Base-by-base conservation (phyloP, 371 early-diverging fungal species). In the Zopfochytrium polystomum region DNA sequence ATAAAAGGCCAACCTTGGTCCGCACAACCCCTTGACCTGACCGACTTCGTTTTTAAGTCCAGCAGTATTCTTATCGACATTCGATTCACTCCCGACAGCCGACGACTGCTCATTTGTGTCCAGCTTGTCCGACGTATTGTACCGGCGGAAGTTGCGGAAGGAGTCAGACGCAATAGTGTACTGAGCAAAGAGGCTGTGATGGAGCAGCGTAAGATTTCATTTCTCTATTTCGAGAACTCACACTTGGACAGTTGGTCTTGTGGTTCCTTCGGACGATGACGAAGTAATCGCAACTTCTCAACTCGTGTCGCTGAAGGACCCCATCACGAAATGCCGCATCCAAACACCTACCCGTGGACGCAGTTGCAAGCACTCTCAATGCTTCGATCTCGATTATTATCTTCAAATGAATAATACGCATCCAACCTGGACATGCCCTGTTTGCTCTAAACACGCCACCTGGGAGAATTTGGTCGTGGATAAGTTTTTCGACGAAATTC, bases 1-100 rank as follows among this genome's bases (percentile, higher is more conserved):
- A 58, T 65, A 26, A 51, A 58, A 31, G 65, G 65, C 32, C 58
- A 65, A 30, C 65, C 65, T 9, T 65, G 59, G 59, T 58, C 65
- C 9, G 59, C 58, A 33, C 58, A 65, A 51, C 59, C 65, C 2
- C 52, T 58, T 3, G 65, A 65, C n/a, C 6, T 65, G 22, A 46
- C 38, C 33, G 25, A 52, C n/a, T 46, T 46, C 15, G 18, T 58
- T 4, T 50, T 25, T 31, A 58, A 65, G 29, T 23, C 15, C 25
- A n/a, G 54, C 2, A 33, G 42, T 2, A 65, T 58, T 31, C 32
- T 26, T 3, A 32, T 65, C n/a, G 65, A 65, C 15, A 20, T 65
- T 18, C 35, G 35, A 44, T 47, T 53, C 22, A 46, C 58, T 29
- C 58, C 58, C 6, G 35, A 30, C 3, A 11, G 26, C 5, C 38